These are phyloP conservation scores for Diaporthe capsici DNA, from an alignment of 2,329 filamentous ascomycete genomes.

Conservation along the genomic window DNA sequence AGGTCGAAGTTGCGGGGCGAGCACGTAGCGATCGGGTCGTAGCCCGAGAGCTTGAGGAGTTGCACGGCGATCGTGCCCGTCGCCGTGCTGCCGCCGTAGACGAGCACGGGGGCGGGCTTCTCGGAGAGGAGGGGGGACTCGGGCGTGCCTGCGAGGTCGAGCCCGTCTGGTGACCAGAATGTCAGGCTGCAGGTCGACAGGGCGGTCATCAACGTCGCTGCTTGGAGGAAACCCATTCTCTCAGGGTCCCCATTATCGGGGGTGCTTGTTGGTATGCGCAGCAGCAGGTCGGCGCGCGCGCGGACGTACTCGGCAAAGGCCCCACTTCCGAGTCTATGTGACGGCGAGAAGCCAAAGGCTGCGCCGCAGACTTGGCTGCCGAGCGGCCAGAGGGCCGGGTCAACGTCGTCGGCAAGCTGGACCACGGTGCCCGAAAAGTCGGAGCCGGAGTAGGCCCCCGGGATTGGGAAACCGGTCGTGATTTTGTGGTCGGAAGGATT, in stretches of 20 bases:
- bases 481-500: slow-evolving; percentile 47
- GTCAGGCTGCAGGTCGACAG: slow-evolving; percentile 44
- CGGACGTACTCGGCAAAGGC: too few species aligned
- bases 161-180: slow-evolving; percentile 53
- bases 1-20: slow-evolving; percentile 64
- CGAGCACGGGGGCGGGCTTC: slow-evolving; percentile 46
- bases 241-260: too few species aligned
- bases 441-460: slow-evolving; percentile 43
- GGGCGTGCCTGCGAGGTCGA: slow-evolving; percentile 49
- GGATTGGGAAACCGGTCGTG: slow-evolving; percentile 35
- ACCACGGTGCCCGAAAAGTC: slow-evolving; percentile 45
- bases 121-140: slow-evolving; percentile 47
- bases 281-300: too few species aligned
- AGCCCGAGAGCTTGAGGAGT: slow-evolving; percentile 23
- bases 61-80: slow-evolving; percentile 19
- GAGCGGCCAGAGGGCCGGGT: slow-evolving; percentile 36
- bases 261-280: too few species aligned
- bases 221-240: too few species aligned
- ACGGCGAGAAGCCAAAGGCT: not conserved
- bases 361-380: slow-evolving; percentile 45
- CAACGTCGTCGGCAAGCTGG: slow-evolving; percentile 40
- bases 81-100: slow-evolving; percentile 34
- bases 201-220: too few species aligned
- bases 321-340: too few species aligned
- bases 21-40: slow-evolving; percentile 35